Base-by-base conservation (phyloP, 2,329 filamentous ascomycete genomes). In the Aspergillus jensenii region DNA sequence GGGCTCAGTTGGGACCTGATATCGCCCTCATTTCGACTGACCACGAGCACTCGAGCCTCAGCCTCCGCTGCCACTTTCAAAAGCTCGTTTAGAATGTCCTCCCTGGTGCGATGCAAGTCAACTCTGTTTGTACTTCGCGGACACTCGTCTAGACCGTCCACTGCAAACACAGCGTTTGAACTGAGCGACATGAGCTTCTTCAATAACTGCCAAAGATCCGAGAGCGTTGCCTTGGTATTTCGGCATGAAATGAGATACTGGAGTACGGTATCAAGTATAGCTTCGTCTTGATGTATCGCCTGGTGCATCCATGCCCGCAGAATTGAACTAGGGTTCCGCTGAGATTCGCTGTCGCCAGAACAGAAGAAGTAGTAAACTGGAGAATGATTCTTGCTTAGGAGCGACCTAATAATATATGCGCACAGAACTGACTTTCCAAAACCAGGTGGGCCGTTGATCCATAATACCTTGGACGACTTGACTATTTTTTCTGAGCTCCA, bases 351-450 rank as follows among this genome's bases (percentile, higher is more conserved):
- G 7, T 47, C 41, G 2, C 25, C 41, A 46, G 52, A 54, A 3
- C 43, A 54, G 21, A 54, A 54, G 12, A 37, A 39, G 23, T 46
- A 25, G 19, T 12, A 46, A 12, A 54, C 43, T 2, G 33, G 8
- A 6, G 7, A 9, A 4, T 23, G 3, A n/a, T 33, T 21, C 6
- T 6, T 31, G 17, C 39, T 15, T 27, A 6, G 21, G 3, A 54
- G 17, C 7, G 19, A 17, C 5, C 27, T 27, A 27, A 47, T 39
- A 6, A 54, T 46, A 27, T 47, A 46, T 11, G 52, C 52, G n/a
- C 52, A 54, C 12, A 46, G 31, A 9, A 54, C 52, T 6, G 52
- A 54, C 21, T 54, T 54, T 12, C 52, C 52, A 39, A 39, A 54
- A 3, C 52, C 52, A 27, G 41, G 27, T 6, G 43, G 43, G 3